These are phyloP conservation scores for Arthrobotrys sinensis DNA, from an alignment of 2,329 filamentous ascomycete species.

Conservation along the genomic window DNA sequence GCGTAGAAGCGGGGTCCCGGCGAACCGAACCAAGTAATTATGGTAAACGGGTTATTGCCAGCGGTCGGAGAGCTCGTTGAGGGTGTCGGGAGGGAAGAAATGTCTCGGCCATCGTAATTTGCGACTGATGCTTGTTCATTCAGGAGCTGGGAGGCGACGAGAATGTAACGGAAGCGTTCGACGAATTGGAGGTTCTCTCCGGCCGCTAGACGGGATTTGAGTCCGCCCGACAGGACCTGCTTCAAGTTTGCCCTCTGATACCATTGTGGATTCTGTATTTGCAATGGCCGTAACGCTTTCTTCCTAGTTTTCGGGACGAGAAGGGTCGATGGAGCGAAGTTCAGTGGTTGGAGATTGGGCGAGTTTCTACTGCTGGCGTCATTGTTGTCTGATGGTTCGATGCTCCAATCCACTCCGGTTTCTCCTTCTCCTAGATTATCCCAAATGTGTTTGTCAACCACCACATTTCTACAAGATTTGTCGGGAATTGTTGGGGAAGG, in stretches of 20 bases:
- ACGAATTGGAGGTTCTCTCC: constrained; percentile 87
- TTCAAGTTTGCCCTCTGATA: constrained; percentile 50
- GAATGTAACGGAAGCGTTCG: constrained; percentile 92
- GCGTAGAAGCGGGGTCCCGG: constrained; percentile 56
- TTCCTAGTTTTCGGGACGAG: constrained; percentile 68
- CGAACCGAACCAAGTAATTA: constrained; percentile 55
- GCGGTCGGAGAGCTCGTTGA: constrained; percentile 5
- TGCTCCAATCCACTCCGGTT: constrained; percentile 58
- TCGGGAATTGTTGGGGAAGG: constrained; percentile 64
- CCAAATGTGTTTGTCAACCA: constrained; percentile 31
- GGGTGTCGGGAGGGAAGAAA: constrained; percentile 43
- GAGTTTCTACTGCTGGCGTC: constrained; percentile 36
- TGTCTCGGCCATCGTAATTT: constrained; percentile 65
- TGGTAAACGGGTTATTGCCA: constrained; percentile 34
- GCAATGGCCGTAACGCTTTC: constrained; percentile 66
- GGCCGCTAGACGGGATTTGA: constrained; percentile 80
- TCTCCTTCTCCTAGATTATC: constrained; percentile 51
- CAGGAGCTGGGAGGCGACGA: constrained; percentile 90
- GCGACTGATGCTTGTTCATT: constrained; percentile 76
- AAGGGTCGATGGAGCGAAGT: constrained; percentile 46
- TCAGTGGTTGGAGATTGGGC: constrained; percentile 26
- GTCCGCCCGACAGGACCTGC: constrained; percentile 69
- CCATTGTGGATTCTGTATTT: constrained; percentile 64
- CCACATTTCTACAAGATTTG: constrained; percentile 29
- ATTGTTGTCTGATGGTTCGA: constrained; percentile 48